Percentiles rank a stretch among this genome's conserved stretches.
Evolutionary conservation across 345 rosid species (phyloP).

Genomic region (Euphorbia lathyris): DNA sequence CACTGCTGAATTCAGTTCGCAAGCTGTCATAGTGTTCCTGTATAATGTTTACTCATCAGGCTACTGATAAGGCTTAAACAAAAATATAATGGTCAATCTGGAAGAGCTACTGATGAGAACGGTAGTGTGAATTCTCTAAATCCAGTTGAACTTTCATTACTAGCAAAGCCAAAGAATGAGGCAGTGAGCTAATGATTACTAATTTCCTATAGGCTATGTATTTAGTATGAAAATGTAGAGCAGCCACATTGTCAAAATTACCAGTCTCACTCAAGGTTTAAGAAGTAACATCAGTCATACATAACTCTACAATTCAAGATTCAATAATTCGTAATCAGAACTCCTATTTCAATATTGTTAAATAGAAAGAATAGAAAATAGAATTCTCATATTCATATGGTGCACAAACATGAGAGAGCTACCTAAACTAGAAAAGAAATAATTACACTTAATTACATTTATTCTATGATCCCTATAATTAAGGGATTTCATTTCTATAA

Average conservation of each 20-base stretch:
- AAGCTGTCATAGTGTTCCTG: constrained; percentile 73
- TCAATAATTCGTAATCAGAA: neutral
- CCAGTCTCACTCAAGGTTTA: neutral
- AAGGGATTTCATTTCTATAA: no score
- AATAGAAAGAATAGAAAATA: no score
- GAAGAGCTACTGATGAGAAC: constrained; percentile 2
- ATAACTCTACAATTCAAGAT: neutral
- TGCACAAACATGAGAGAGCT: no score
- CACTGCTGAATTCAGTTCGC: constrained; percentile 81
- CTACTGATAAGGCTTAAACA: constrained; percentile 1
- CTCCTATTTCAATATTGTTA: no score
- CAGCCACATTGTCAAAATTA: neutral
- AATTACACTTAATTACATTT: no score
- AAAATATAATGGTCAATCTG: constrained; percentile 1
- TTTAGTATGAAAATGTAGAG: neutral
- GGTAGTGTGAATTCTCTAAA: neutral
- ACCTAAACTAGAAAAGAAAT: no score
- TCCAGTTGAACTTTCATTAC: neutral
- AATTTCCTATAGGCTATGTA: neutral
- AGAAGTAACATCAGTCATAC: neutral
- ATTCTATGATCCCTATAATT: no score
- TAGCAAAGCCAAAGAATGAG: constrained; percentile 3
- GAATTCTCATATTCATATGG: no score
- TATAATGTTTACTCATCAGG: constrained; percentile 20
- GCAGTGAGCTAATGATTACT: neutral